Percentiles rank a stretch among this genome's conserved stretches.
Conservation (phyloP, 768 basidiomycete species). For the Pulveroboletus sp. region DNA sequence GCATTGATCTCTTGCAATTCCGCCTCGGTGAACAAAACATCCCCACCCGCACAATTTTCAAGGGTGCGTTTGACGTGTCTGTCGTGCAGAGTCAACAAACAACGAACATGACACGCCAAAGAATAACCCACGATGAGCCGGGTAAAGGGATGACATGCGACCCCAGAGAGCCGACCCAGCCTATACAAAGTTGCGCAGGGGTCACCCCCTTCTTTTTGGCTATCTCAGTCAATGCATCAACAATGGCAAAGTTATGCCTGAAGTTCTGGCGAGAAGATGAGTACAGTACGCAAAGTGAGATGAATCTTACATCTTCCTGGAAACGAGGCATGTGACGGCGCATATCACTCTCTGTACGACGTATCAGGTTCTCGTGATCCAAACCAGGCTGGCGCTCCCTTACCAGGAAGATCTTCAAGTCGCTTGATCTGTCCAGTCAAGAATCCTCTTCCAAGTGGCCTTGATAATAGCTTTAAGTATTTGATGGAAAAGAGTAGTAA, state of each 20-base stretch:
- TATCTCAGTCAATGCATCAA: constrained; percentile 38
- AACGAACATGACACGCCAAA: too few relatives aligned
- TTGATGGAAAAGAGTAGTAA: too few relatives aligned
- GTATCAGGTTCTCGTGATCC: neutral
- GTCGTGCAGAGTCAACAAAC: neutral
- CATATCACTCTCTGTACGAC: constrained; percentile 37
- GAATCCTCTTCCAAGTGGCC: constrained; percentile 52
- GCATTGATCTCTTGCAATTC: constrained; percentile 41
- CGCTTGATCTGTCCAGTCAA: constrained; percentile 48
- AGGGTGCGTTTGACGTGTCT: constrained; percentile 38
- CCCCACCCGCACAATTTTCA: constrained; percentile 43
- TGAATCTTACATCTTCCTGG: constrained; percentile 36
- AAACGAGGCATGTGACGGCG: constrained; percentile 41
- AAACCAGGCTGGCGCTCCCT: neutral
- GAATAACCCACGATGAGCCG: constrained; percentile 37
- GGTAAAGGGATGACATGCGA: constrained; percentile 48
- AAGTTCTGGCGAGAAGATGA: constrained; percentile 28
- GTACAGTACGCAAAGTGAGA: neutral
- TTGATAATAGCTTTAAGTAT: constrained; percentile 16
- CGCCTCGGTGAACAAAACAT: constrained; percentile 37
- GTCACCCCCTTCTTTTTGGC: constrained; percentile 42
- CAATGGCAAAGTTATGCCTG: constrained; percentile 42
- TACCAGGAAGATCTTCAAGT: constrained; percentile 33
- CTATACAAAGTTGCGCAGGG: constrained; percentile 41
- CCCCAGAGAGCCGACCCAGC: constrained; percentile 41